Percentiles rank a stretch among this genome's conserved stretches.
These are phyloP conservation scores for Chloranthus sessilifolius DNA, from an alignment of 164 flowering plant species.

Conservation along the genomic window DNA sequence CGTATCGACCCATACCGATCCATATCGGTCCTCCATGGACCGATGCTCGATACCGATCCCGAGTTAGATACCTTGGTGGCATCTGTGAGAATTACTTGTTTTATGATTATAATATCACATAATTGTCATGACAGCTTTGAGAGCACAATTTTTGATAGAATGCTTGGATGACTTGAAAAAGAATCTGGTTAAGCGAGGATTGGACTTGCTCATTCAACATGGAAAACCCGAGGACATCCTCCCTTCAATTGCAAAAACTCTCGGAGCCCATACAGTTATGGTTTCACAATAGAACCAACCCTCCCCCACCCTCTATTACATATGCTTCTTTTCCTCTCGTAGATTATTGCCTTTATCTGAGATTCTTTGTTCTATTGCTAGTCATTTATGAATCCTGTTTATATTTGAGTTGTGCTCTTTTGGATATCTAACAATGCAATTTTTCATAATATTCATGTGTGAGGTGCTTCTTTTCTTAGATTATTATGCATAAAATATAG, in stretches of 20 bases:
- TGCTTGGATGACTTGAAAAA: conserved; percentile 73
- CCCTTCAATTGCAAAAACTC: conserved; percentile 57
- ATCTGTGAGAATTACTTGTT: too few relatives aligned
- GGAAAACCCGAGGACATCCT: conserved; percentile 87
- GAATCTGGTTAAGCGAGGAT: conserved; percentile 64
- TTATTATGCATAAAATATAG: too few relatives aligned
- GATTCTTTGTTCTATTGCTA: background rate
- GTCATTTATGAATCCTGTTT: too few relatives aligned
- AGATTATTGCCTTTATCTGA: background rate
- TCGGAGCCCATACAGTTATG: conserved; percentile 77
- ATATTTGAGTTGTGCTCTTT: too few relatives aligned
- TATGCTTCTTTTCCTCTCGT: background rate
- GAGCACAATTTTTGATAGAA: conserved; percentile 74
- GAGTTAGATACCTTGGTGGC: too few relatives aligned
- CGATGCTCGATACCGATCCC: too few relatives aligned
- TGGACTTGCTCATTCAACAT: conserved; percentile 63
- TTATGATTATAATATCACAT: too few relatives aligned
- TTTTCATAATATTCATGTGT: too few relatives aligned
- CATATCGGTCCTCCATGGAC: too few relatives aligned
- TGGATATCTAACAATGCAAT: too few relatives aligned
- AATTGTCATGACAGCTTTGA: conserved; percentile 49
- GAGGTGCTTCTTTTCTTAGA: too few relatives aligned
- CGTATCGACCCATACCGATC: too few relatives aligned
- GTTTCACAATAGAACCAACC: background rate
- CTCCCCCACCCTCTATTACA: background rate